These are phyloP conservation scores for Coleophoma eucalyptorum DNA, from an alignment of 2,329 filamentous ascomycete species.

Conservation along the genomic window DNA sequence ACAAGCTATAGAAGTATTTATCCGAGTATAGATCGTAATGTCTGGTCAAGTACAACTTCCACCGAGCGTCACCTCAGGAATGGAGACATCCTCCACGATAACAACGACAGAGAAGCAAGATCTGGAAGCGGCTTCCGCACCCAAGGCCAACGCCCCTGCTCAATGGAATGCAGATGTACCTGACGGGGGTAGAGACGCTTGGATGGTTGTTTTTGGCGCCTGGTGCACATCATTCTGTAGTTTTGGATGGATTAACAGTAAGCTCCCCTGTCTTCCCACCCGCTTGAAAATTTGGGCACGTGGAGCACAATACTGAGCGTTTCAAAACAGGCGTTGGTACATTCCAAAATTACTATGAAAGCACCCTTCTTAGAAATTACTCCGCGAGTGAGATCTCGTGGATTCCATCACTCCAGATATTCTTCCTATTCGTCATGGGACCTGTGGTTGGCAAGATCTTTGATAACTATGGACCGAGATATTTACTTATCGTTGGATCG, in stretches of 20 bases:
- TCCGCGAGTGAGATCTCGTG: conserved; percentile 49
- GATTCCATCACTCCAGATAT: conserved; percentile 48
- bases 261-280: not conserved
- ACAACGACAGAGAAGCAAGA: too few relatives aligned
- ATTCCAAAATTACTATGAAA: conserved; percentile 54
- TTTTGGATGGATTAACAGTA: conserved; percentile 39
- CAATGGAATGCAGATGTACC: conserved; percentile 24
- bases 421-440: conserved; percentile 42
- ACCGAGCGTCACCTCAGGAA: too few relatives aligned
- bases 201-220: conserved; percentile 45
- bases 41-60: too few relatives aligned
- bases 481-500: conserved; percentile 46
- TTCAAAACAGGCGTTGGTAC: conserved; percentile 34
- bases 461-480: conserved; percentile 57
- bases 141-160: too few relatives aligned
- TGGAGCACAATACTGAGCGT: not conserved
- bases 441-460: conserved; percentile 57
- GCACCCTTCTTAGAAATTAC: conserved; percentile 38
- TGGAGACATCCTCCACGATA: too few relatives aligned
- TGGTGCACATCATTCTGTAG: conserved; percentile 39
- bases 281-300: not conserved
- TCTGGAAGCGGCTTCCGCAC: too few relatives aligned
- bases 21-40: too few relatives aligned
- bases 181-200: conserved; percentile 51
- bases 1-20: too few relatives aligned